A percentile compares a stretch with the other conserved stretches of the same genome.
phyloP scores from a whole-genome alignment of 805 yeast genomes.

The Candida manassasensis region DNA sequence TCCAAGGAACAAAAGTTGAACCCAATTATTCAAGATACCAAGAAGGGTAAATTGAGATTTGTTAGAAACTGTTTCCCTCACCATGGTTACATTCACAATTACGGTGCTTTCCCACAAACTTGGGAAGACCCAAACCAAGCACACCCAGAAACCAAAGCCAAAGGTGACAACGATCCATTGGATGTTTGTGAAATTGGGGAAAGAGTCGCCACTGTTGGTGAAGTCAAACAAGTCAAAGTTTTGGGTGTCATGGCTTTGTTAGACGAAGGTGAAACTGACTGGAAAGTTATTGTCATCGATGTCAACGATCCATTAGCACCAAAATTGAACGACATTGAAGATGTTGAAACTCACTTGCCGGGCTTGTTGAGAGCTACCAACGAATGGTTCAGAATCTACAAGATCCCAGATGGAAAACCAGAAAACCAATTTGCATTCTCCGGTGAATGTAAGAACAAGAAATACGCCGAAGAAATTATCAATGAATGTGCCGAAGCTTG shows the following conservation, averaged over 20 bases:
- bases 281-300: constrained; percentile 80
- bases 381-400: constrained; percentile 81
- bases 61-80: constrained; percentile 98
- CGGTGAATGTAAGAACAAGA: constrained; percentile 58
- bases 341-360: constrained; percentile 65
- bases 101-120: constrained; percentile 97
- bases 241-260: constrained; percentile 74
- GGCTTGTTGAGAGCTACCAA: constrained; percentile 64
- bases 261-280: constrained; percentile 95
- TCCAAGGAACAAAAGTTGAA: constrained; percentile 77
- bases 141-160: constrained; percentile 54
- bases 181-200: constrained; percentile 58
- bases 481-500: constrained; percentile 66
- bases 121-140: constrained; percentile 72
- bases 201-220: constrained; percentile 44
- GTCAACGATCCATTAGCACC: constrained; percentile 60
- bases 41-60: constrained; percentile 93
- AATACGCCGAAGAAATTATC: constrained; percentile 56
- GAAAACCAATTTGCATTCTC: constrained; percentile 69
- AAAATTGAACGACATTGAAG: constrained; percentile 57
- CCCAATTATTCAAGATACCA: constrained; percentile 96
- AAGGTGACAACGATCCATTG: constrained; percentile 93
- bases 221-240: constrained; percentile 59
- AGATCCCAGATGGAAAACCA: constrained; percentile 78
- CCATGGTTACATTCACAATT: constrained; percentile 97